Conservation (phyloP, 352 stramenopile genomes). For the Globisporangium lucens region DNA sequence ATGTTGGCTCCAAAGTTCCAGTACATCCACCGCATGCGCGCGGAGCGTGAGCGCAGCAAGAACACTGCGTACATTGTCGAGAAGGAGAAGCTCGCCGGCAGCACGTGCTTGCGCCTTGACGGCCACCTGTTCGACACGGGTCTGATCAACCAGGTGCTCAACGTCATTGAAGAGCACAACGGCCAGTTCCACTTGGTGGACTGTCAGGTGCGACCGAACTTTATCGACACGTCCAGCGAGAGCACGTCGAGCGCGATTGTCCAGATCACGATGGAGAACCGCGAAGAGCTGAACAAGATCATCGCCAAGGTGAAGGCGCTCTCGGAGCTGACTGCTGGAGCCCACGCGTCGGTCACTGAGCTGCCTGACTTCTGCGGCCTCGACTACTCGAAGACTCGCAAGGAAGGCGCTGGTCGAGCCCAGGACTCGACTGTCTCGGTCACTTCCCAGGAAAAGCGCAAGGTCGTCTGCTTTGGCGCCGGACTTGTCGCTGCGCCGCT, state of each 20-base stretch:
- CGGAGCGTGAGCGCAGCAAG: constrained; percentile 71
- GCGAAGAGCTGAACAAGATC: constrained; percentile 78
- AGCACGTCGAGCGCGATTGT: constrained; percentile 74
- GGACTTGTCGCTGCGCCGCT: constrained; percentile 82
- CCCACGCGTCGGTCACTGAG: constrained; percentile 83
- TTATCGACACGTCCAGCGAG: constrained; percentile 31
- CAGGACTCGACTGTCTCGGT: constrained; percentile 28
- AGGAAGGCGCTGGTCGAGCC: constrained; percentile 47
- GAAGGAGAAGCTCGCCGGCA: constrained; percentile 71
- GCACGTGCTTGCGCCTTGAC: constrained; percentile 78
- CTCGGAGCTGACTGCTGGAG: constrained; percentile 76
- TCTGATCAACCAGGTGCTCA: constrained; percentile 94
- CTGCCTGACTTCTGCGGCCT: constrained; percentile 75
- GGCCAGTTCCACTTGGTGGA: constrained; percentile 91
- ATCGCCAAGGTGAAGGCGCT: constrained; percentile 85
- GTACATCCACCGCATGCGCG: constrained; percentile 92
- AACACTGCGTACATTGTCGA: constrained; percentile 62
- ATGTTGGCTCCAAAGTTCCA: constrained; percentile 82
- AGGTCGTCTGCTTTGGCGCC: constrained; percentile 85
- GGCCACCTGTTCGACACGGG: constrained; percentile 96
- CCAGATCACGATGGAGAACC: constrained; percentile 75
- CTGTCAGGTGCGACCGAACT: constrained; percentile 87
- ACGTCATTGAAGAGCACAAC: constrained; percentile 89
- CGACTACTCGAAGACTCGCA: constrained; percentile 67
- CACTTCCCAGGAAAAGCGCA: constrained; percentile 62